These are phyloP conservation scores for Epicoccum sorghinum DNA, from an alignment of 2,329 filamentous ascomycete species.

Conservation along the genomic window DNA sequence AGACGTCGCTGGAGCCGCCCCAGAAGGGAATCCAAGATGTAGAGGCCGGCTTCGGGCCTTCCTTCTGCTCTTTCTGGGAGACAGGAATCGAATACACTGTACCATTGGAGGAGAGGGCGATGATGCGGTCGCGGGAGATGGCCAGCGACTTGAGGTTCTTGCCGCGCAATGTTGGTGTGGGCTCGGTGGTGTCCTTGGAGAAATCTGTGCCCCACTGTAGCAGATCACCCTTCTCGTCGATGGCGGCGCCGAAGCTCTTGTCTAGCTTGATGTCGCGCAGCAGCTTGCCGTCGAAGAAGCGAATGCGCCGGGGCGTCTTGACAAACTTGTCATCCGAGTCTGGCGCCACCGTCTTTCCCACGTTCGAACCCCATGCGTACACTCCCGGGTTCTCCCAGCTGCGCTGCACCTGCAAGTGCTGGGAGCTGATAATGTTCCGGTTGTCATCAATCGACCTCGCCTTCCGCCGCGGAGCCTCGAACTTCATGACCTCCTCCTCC, in stretches of 20 bases:
- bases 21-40: slow-evolving; percentile 77
- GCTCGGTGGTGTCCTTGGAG: slow-evolving; percentile 66
- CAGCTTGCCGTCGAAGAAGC: slow-evolving; percentile 82
- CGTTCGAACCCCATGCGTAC: slow-evolving; percentile 92
- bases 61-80: slow-evolving; percentile 71
- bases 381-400: slow-evolving; percentile 85
- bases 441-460: slow-evolving; percentile 70
- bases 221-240: slow-evolving; percentile 85
- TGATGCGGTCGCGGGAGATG: slow-evolving; percentile 81
- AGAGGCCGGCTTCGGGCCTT: slow-evolving; percentile 68
- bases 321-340: slow-evolving; percentile 77
- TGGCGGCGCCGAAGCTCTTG: slow-evolving; percentile 79
- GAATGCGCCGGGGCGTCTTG: slow-evolving; percentile 78
- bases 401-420: slow-evolving; percentile 85
- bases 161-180: slow-evolving; percentile 75
- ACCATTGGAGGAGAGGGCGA: slow-evolving; percentile 77
- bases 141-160: slow-evolving; percentile 79
- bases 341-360: slow-evolving; percentile 82
- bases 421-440: slow-evolving; percentile 77
- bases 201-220: slow-evolving; percentile 90
- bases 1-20: slow-evolving; percentile 64
- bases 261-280: slow-evolving; percentile 88
- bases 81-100: slow-evolving; percentile 85
- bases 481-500: slow-evolving; percentile 62
- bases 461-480: slow-evolving; percentile 69